Conservation (phyloP, 352 stramenopile species). For the Globisporangium nodosum region DNA sequence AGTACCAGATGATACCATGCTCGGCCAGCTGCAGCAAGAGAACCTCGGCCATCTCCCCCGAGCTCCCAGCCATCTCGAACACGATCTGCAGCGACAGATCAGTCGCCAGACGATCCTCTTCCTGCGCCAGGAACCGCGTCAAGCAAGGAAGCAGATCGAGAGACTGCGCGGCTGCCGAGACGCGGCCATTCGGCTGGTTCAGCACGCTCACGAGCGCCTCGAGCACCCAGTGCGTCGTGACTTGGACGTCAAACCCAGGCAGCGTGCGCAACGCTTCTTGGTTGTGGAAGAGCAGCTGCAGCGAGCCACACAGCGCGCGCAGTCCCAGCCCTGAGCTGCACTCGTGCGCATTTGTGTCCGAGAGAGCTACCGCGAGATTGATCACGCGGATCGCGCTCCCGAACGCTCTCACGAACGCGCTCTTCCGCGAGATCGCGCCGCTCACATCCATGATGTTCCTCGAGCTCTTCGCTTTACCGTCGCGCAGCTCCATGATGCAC, state of each 20-base stretch:
- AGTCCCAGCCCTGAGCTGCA: slow-evolving; percentile 70
- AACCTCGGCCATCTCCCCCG: slow-evolving; percentile 78
- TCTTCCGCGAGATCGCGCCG: slow-evolving; percentile 52
- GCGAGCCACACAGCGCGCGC: slow-evolving; percentile 63
- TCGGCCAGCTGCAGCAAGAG: slow-evolving; percentile 74
- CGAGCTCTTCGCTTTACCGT: slow-evolving; percentile 32
- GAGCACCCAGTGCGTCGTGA: slow-evolving; percentile 73
- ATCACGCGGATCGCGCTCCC: slow-evolving; percentile 71
- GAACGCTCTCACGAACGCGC: slow-evolving; percentile 58
- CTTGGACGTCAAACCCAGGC: slow-evolving; percentile 54
- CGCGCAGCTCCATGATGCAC: slow-evolving; percentile 71
- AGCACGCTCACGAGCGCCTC: slow-evolving; percentile 79
- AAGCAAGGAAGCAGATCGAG: slow-evolving; percentile 78
- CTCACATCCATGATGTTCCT: slow-evolving; percentile 49
- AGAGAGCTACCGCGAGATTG: slow-evolving; percentile 65
- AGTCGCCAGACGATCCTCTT: slow-evolving; percentile 60
- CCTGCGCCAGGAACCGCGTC: slow-evolving; percentile 65
- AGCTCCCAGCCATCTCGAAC: slow-evolving; percentile 75
- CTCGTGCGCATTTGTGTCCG: slow-evolving; percentile 68
- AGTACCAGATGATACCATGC: slow-evolving; percentile 80
- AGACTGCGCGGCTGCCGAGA: slow-evolving; percentile 74
- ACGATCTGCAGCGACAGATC: slow-evolving; percentile 79
- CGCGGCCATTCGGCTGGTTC: slow-evolving; percentile 75
- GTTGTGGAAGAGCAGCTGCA: slow-evolving; percentile 76
- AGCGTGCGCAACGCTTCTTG: slow-evolving; percentile 46